phyloP scores from a whole-genome alignment of 768 basidiomycete species.

The Kwoniella dendrophila region DNA sequence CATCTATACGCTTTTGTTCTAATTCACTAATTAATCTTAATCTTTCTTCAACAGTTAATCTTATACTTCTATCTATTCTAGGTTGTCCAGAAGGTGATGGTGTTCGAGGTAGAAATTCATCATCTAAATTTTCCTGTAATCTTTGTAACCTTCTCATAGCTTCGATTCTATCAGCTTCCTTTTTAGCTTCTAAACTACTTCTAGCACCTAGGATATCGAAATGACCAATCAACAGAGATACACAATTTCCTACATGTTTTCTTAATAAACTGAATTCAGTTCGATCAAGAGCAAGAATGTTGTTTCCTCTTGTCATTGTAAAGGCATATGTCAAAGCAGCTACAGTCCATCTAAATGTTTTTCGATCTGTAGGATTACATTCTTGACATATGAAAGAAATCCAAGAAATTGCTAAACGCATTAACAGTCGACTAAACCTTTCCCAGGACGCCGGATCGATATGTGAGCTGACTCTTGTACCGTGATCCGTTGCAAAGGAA shows the following conservation, averaged over 20 bases:
- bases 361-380: conserved; percentile 91
- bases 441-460: conserved; percentile 71
- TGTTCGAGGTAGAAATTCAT: conserved; percentile 49
- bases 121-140: conserved; percentile 61
- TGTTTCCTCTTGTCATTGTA: conserved; percentile 80
- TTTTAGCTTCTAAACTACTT: conserved; percentile 80
- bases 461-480: conserved; percentile 81
- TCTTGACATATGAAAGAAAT: conserved; percentile 98
- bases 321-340: conserved; percentile 91
- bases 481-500: conserved; percentile 84
- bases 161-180: conserved; percentile 83
- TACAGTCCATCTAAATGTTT: conserved; percentile 98
- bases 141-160: conserved; percentile 55
- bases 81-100: conserved; percentile 39
- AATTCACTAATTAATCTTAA: conserved; percentile 62
- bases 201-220: conserved; percentile 97
- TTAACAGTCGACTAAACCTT: conserved; percentile 79
- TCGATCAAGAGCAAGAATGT: conserved; percentile 82
- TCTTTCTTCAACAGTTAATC: conserved; percentile 74
- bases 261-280: conserved; percentile 88
- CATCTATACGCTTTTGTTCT: conserved; percentile 70
- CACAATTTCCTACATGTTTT: conserved; percentile 90
- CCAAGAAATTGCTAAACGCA: conserved; percentile 93
- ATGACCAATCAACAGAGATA: conserved; percentile 94
- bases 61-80: conserved; percentile 62